Base-by-base conservation (phyloP, 805 yeast species). In the Isabelozyma pseudorhagii region DNA sequence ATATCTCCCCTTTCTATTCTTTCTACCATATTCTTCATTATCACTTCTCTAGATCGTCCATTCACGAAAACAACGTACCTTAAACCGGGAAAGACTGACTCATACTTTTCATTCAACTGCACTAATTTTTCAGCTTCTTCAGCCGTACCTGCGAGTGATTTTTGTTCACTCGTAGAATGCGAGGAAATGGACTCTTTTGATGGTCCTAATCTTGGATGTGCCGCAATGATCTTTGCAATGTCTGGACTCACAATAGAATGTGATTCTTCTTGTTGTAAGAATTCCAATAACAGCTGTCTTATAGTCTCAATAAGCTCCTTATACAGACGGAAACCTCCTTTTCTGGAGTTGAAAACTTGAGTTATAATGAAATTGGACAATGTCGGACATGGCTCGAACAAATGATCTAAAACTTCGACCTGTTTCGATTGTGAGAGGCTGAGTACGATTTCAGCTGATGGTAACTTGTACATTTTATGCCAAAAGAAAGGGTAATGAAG, bases 141-240 rank as follows among this genome's bases (percentile, higher is more conserved):
- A 28, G 72, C 78, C 8, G 77, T 61, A 4, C 74, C 75, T 0
- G 76, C 72, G 38, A 91, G 72, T 10, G 85, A 80, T 50, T 77
- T 79, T 63, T 91, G 97, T 66, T 91, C 97, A 4, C 69, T 63
- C 21, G 75, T 69, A 1, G 96, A 87, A 59, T 87, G 92, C 4
- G 66, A 71, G 7, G 89, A 85, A 29, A 89, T 72, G 42, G 57
- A 56, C 10, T 51, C 46, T 47, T 64, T 63, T 3, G 83, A 74
- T 3, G 87, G 88, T 0, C 97, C 97, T 14, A 91, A 71, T 49
- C 97, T 74, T 14, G 97, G 97, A 68, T 91, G 97, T 0, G 97
- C 96, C 0, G 89, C 84, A n/a, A 92, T 82, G 49, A 92, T 89
- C 39, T 77, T 69, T 42, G 75, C 59, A 10, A 79, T 63, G 15